Percentiles rank a stretch among this genome's conserved stretches.
These are phyloP conservation scores for Kockovaella imperatae DNA, from an alignment of 768 basidiomycete species.

Conservation along the genomic window DNA sequence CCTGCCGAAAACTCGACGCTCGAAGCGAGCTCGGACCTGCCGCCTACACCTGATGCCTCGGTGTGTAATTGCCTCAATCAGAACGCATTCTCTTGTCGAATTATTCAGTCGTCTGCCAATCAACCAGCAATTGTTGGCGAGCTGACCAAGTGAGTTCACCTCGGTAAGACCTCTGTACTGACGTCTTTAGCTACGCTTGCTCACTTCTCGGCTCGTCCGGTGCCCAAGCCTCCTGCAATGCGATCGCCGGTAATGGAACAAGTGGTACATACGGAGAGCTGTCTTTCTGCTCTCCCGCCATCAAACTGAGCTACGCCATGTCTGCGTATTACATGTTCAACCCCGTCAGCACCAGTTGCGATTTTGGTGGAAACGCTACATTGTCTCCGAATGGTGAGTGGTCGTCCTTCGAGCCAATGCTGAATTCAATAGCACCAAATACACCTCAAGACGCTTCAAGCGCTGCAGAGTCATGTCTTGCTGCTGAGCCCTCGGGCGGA, in stretches of 20 bases:
- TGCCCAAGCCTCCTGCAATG: slow-evolving; percentile 54
- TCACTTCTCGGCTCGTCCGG: slow-evolving; percentile 53
- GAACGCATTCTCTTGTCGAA: slow-evolving; percentile 61
- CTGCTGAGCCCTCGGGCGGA: slow-evolving; percentile 34
- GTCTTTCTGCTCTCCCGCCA: slow-evolving; percentile 70
- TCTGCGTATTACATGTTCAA: slow-evolving; percentile 66
- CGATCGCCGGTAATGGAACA: slow-evolving; percentile 65
- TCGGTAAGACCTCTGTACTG: too few species aligned
- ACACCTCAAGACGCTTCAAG: slow-evolving; percentile 39
- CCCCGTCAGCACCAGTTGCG: slow-evolving; percentile 58
- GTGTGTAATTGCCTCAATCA: slow-evolving; percentile 70
- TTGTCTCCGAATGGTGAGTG: slow-evolving; percentile 45
- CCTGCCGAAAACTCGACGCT: slow-evolving; percentile 57
- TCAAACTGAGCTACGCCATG: slow-evolving; percentile 77
- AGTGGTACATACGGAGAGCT: slow-evolving; percentile 69
- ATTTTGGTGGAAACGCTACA: slow-evolving; percentile 77
- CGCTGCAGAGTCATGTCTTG: slow-evolving; percentile 36
- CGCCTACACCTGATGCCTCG: slow-evolving; percentile 71
- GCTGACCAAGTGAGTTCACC: slow-evolving; percentile 35
- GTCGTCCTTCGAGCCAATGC: neutral
- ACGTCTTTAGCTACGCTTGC: slow-evolving; percentile 60
- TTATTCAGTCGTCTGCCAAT: slow-evolving; percentile 56
- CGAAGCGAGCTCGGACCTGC: slow-evolving; percentile 61
- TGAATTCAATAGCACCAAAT: slow-evolving; percentile 29
- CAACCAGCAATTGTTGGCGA: slow-evolving; percentile 37